Evolutionary conservation across 176 grass and related monocot genomes (phyloP).

Genomic region (Raddia guianensis): DNA sequence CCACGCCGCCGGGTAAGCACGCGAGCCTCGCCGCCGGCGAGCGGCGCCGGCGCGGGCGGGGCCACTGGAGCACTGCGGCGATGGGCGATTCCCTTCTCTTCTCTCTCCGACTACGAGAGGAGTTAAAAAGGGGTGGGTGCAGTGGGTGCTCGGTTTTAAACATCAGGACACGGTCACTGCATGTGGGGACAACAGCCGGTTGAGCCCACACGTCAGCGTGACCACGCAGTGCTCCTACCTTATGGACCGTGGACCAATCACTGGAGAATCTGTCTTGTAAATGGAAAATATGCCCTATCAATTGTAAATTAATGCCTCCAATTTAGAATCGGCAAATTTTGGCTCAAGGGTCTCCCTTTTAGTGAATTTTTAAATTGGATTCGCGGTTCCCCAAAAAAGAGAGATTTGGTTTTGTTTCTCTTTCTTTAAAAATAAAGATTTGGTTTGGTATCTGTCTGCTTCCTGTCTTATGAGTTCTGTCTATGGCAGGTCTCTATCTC

Average conservation of each 20-base stretch:
- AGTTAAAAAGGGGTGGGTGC: constrained; percentile 35
- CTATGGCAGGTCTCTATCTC: neutral
- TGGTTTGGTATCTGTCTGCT: constrained; percentile 21
- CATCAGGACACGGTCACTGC: neutral
- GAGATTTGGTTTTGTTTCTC: neutral
- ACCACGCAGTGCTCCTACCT: neutral
- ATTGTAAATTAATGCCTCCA: neutral
- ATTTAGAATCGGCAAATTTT: neutral
- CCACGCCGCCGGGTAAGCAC: neutral
- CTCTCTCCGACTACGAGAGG: neutral
- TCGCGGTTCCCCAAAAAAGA: neutral
- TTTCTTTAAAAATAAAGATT: neutral
- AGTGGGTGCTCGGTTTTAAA: constrained; percentile 34
- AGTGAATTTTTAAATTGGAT: neutral
- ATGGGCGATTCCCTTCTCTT: constrained; percentile 25
- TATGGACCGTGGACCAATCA: neutral
- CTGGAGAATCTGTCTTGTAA: neutral
- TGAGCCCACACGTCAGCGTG: neutral
- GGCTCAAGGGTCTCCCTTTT: neutral
- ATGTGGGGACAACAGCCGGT: neutral
- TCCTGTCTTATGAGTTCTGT: neutral
- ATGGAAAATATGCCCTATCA: neutral
- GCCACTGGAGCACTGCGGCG: constrained; percentile 7
- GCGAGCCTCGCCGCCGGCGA: constrained; percentile 22
- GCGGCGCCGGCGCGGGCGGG: neutral